Evolutionary conservation across 2,329 filamentous ascomycete species (phyloP), one percentile per base, ranked within the genome.

Genomic region (Penicillium oxalicum): DNA sequence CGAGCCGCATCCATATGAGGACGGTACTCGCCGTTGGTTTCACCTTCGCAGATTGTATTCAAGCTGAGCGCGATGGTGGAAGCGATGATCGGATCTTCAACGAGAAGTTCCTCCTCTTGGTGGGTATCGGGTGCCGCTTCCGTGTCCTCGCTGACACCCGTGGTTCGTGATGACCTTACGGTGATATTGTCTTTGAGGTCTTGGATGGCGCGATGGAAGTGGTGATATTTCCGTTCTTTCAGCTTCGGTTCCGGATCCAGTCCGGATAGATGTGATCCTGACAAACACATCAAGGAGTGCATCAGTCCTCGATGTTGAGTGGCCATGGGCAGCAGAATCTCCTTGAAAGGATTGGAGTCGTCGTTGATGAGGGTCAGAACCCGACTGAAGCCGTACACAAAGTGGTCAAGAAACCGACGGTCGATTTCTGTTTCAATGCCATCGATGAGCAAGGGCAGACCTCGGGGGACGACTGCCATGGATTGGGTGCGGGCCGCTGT

Each of bases 251-350:
- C 74, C 1, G 75, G 74, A 50, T 74, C 74, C 11, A 76, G 65
- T 7, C 74, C 74, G n/a, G 76, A 75, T 45, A 83, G 67, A 60
- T 95, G 89, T 51, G 84, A 89, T 58, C 87, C 87, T 34, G 89
- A 87, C 7, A 95, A 76, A 39, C 87, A 89, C 45, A 95, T 77
- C 43, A 95, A 82, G 9, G 89, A 93, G 66, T 95, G 90, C 89
- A 95, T 95, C 45, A 95, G 74, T 9, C 88, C 88, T 53, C 83
- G 78, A 63, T 95, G 85, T 51, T 84, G 77, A 37, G 87, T 82
- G 2, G 90, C 89, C 73, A 94, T 86, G 1, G 88, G 87, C 2
- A 95, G 75, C 33, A 95, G 74, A 56, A 93, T 84, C 55, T 89
- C 86, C 62, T 88, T 88, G 72, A 95, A 95, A 1, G 88, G 88